A percentile compares a stretch with the other conserved stretches of the same genome.
phyloP scores from a whole-genome alignment of 164 flowering plant species.

The Cinnamomum micranthum region DNA sequence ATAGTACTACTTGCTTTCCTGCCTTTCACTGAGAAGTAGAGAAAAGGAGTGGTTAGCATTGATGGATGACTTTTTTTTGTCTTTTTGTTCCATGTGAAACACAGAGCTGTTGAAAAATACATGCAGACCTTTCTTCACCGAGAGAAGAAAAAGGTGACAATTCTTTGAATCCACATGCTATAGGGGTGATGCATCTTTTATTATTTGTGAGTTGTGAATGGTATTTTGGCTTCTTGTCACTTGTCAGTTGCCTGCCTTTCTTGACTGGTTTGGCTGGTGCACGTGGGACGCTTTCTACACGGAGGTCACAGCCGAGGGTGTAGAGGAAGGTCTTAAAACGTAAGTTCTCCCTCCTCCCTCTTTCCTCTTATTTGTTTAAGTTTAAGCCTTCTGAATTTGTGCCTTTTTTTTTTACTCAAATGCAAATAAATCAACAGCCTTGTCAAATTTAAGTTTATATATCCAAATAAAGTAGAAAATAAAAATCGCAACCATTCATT shows the following conservation, averaged over 20 bases:
- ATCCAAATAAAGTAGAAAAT: too few relatives aligned
- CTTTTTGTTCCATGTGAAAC: slow-evolving; percentile 29
- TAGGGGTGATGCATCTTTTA: not conserved
- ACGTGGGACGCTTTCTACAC: slow-evolving; percentile 99
- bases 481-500: too few relatives aligned
- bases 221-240: not conserved
- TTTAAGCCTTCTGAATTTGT: too few relatives aligned
- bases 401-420: too few relatives aligned
- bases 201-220: not conserved
- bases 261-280: slow-evolving; percentile 99
- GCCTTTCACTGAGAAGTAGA: too few relatives aligned
- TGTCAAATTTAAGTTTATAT: too few relatives aligned
- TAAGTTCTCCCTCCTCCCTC: slow-evolving; percentile 7
- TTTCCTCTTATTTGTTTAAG: too few relatives aligned
- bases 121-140: slow-evolving; percentile 81
- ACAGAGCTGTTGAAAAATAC: slow-evolving; percentile 86
- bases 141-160: slow-evolving; percentile 81
- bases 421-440: too few relatives aligned
- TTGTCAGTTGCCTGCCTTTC: slow-evolving; percentile 68
- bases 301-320: slow-evolving; percentile 96
- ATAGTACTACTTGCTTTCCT: too few relatives aligned
- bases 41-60: too few relatives aligned
- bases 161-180: not conserved
- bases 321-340: slow-evolving; percentile 83
- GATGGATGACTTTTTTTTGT: not conserved